Conservation (phyloP, 805 yeast genomes). For the Candida stauntonica region DNA sequence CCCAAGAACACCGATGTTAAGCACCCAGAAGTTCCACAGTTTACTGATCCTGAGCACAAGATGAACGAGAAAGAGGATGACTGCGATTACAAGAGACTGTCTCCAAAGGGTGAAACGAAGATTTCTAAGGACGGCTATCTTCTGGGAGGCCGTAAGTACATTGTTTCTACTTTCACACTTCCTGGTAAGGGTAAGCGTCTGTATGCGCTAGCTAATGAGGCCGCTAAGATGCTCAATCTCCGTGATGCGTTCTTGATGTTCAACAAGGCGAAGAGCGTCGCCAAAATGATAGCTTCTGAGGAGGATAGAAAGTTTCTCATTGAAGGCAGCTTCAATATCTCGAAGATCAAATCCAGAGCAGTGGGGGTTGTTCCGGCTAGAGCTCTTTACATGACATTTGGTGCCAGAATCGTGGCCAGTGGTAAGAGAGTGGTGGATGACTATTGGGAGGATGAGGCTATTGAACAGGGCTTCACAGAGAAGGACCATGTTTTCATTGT, state of each 20-base stretch:
- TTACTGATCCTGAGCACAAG: constrained; percentile 14
- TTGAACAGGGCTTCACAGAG: constrained; percentile 39
- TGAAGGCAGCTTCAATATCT: constrained; percentile 23
- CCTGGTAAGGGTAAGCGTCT: constrained; percentile 34
- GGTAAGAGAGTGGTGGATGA: constrained; percentile 51
- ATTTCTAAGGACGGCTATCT: constrained; percentile 36
- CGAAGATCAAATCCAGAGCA: constrained; percentile 21
- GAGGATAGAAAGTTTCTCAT: constrained; percentile 35
- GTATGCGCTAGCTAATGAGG: constrained; percentile 38
- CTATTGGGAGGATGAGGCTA: constrained; percentile 47
- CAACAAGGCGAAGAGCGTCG: constrained; percentile 34
- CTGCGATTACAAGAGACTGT: constrained; percentile 29
- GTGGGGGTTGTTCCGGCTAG: constrained; percentile 33
- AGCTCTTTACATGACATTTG: constrained; percentile 44
- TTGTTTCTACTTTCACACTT: constrained; percentile 37
- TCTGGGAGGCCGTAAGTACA: constrained; percentile 35
- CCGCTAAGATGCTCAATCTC: constrained; percentile 38
- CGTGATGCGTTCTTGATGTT: constrained; percentile 53
- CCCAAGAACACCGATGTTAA: constrained; percentile 14
- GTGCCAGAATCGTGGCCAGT: constrained; percentile 42
- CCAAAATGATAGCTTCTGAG: constrained; percentile 33
- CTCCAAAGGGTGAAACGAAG: constrained; percentile 43
- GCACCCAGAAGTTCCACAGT: constrained; percentile 11
- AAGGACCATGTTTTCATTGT: constrained; percentile 39
- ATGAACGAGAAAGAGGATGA: constrained; percentile 29